A percentile compares a stretch with the other conserved stretches of the same genome.
Conservation (phyloP, 2,329 filamentous ascomycete species). For the Cryphonectria japonica region DNA sequence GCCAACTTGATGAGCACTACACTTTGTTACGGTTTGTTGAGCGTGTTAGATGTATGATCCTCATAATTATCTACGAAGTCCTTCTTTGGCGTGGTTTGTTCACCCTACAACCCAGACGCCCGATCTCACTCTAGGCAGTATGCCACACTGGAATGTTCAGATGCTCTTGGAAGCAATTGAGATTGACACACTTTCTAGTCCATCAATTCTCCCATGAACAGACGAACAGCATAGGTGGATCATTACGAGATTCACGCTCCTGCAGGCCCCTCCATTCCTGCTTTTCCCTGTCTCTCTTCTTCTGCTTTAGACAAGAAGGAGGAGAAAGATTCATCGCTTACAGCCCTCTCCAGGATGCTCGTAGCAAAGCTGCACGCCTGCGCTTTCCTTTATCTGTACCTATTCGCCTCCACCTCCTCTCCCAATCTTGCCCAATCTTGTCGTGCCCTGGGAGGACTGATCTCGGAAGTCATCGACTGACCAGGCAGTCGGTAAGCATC, state of each 20-base stretch:
- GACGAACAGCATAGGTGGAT: background rate
- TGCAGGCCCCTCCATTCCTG: background rate
- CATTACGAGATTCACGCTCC: background rate
- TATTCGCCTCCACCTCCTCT: background rate
- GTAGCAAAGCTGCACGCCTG: background rate
- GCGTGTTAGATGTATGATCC: background rate
- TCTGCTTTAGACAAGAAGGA: background rate
- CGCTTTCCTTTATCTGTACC: background rate
- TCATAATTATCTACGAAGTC: background rate
- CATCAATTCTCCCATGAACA: background rate
- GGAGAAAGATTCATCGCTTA: background rate
- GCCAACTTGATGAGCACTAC: background rate
- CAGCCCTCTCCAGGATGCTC: background rate
- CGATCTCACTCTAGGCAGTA: background rate
- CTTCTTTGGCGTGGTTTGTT: background rate
- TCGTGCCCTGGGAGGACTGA: constrained; percentile 23
- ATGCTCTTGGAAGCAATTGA: background rate
- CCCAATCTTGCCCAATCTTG: constrained; percentile 12
- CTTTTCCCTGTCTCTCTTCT: background rate
- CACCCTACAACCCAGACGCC: background rate
- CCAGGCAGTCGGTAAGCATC: constrained; percentile 32
- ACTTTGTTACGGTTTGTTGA: background rate
- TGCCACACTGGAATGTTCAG: background rate
- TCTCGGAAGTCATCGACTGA: constrained; percentile 31
- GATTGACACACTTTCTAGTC: background rate